phyloP scores from a whole-genome alignment of 2,329 filamentous ascomycete species.

The Karstenula rhodostoma region DNA sequence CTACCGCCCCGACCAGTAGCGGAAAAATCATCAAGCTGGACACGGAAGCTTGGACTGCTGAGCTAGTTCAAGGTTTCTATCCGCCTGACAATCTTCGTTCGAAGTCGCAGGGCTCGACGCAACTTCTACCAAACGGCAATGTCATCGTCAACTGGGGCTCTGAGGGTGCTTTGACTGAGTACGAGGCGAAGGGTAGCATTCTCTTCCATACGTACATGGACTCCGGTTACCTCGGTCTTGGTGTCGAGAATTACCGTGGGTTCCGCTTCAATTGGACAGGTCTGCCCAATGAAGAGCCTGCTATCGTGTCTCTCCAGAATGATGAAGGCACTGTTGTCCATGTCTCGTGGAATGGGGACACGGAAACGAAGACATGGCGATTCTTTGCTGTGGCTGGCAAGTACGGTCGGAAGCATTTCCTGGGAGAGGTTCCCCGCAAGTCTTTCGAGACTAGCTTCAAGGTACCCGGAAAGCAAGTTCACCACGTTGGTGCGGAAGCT shows the following conservation, averaged over 20 bases:
- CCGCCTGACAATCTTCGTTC: constrained; percentile 44
- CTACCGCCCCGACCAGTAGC: constrained; percentile 31
- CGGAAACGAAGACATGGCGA: constrained; percentile 36
- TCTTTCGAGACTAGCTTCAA: constrained; percentile 28
- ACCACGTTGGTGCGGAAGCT: constrained; percentile 26
- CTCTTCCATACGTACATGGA: constrained; percentile 52
- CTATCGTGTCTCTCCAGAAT: constrained; percentile 30
- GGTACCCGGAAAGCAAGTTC: constrained; percentile 15
- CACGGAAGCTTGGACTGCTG: constrained; percentile 26
- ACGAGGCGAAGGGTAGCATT: constrained; percentile 48
- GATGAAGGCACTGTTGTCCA: constrained; percentile 31
- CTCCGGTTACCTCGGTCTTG: constrained; percentile 31
- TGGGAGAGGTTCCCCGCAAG: constrained; percentile 21
- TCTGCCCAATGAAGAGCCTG: constrained; percentile 29
- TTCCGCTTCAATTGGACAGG: constrained; percentile 44
- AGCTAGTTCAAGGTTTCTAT: constrained; percentile 29
- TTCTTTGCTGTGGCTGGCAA: constrained; percentile 42
- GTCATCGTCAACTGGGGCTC: constrained; percentile 59
- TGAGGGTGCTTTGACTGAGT: constrained; percentile 61
- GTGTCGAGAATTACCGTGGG: constrained; percentile 51
- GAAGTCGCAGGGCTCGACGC: constrained; percentile 54
- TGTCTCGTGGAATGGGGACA: constrained; percentile 41
- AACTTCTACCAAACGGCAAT: constrained; percentile 54
- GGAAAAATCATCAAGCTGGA: constrained; percentile 30
- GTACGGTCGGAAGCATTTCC: constrained; percentile 14